Conservation (phyloP, 2,329 filamentous ascomycete species). For the Sporothrix curviconia region DNA sequence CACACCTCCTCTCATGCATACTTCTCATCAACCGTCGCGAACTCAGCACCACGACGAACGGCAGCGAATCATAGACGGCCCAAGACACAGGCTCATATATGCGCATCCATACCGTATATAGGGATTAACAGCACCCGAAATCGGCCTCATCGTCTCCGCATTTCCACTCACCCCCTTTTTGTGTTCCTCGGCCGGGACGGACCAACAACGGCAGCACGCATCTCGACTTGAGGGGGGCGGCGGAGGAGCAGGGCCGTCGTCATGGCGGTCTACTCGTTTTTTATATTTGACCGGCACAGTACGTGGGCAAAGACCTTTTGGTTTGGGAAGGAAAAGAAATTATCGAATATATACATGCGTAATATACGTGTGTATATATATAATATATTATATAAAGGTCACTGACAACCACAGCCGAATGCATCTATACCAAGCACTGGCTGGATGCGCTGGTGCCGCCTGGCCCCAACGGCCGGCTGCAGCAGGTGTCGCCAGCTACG, state of each 20-base stretch:
- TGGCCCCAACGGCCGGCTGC: slow-evolving; percentile 8
- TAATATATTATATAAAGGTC: too few species aligned
- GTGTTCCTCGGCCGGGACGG: background rate
- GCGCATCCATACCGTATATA: too few species aligned
- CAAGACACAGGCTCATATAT: background rate
- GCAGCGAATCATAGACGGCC: background rate
- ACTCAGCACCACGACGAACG: background rate
- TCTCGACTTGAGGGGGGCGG: background rate
- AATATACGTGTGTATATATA: too few species aligned
- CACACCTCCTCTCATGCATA: background rate
- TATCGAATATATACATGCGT: too few species aligned
- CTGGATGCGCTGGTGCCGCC: slow-evolving; percentile 36
- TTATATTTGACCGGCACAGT: slow-evolving; percentile 99
- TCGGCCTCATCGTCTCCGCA: background rate
- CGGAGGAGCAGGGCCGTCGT: slow-evolving; percentile 20
- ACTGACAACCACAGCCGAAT: slow-evolving; percentile 62
- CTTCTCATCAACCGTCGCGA: background rate
- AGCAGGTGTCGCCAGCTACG: slow-evolving; percentile 20
- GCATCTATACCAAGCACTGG: slow-evolving; percentile 92
- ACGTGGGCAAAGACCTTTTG: too few species aligned
- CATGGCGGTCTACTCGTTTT: slow-evolving; percentile 96
- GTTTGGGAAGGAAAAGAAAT: too few species aligned
- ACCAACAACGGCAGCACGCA: background rate
- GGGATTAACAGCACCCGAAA: background rate
- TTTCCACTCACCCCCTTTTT: background rate